Evolutionary conservation across 1,284 basidiomycete genomes (phyloP).

Genomic region (Puccinia brachypodii): DNA sequence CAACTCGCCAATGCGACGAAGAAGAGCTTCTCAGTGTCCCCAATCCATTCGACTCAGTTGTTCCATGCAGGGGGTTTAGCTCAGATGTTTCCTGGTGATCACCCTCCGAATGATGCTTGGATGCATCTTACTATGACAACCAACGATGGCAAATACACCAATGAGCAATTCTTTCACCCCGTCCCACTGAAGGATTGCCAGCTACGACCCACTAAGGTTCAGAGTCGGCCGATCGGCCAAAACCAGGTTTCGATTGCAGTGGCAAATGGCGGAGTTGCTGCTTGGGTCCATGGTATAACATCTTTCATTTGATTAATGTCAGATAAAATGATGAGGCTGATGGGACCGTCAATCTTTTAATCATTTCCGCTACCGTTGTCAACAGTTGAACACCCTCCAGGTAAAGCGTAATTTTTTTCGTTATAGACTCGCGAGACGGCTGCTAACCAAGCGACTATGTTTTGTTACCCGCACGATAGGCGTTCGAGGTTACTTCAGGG

Average conservation of each 20-base stretch:
- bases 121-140: conserved; percentile 63
- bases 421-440: background rate
- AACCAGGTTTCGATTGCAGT: conserved; percentile 61
- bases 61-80: conserved; percentile 54
- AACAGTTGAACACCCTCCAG: conserved; percentile 42
- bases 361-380: background rate
- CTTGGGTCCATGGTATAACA: conserved; percentile 57
- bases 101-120: conserved; percentile 61
- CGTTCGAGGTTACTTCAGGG: conserved; percentile 44
- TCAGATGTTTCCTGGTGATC: conserved; percentile 57
- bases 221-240: conserved; percentile 56
- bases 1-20: conserved; percentile 58
- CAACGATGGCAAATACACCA: conserved; percentile 60
- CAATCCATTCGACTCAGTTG: conserved; percentile 63
- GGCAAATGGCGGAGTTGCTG: conserved; percentile 63
- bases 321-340: background rate
- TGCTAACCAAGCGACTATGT: background rate
- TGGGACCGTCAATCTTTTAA: background rate
- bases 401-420: background rate
- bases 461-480: conserved; percentile 13
- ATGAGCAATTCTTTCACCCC: conserved; percentile 66
- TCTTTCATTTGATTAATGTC: background rate
- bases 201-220: conserved; percentile 62
- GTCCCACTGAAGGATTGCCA: conserved; percentile 61
- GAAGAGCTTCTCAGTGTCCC: conserved; percentile 61